Evolutionary conservation across 2,329 filamentous ascomycete species (phyloP).

Genomic region (Teratosphaeria zuluensis): DNA sequence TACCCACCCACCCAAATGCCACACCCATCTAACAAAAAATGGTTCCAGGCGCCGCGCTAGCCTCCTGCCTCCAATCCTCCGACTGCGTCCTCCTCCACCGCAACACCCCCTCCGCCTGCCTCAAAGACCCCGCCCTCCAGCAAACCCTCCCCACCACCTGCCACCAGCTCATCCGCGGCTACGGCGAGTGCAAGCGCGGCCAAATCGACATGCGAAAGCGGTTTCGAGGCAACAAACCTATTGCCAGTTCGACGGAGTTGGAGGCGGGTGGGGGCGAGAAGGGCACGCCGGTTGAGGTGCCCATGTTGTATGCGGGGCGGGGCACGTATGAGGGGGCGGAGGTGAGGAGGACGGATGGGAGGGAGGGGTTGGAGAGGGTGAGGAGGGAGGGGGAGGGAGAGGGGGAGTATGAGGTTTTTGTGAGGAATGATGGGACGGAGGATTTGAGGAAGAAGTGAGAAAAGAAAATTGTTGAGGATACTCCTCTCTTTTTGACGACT

Average conservation of each 20-base stretch:
- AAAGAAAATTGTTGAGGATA: too few relatives aligned
- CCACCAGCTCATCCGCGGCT: slow-evolving; percentile 85
- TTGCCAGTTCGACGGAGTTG: slow-evolving; percentile 56
- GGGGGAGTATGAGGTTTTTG: slow-evolving; percentile 22
- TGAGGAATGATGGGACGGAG: slow-evolving; percentile 31
- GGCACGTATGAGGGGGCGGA: slow-evolving; percentile 20
- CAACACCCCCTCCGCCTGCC: slow-evolving; percentile 76
- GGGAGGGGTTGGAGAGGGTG: slow-evolving; percentile 10
- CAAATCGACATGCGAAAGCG: slow-evolving; percentile 98
- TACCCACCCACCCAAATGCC: not conserved
- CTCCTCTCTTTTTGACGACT: not conserved
- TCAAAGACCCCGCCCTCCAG: slow-evolving; percentile 63
- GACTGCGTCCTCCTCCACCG: slow-evolving; percentile 94
- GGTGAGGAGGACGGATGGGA: slow-evolving; percentile 19
- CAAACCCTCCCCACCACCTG: slow-evolving; percentile 78
- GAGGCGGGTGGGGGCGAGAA: slow-evolving; percentile 39
- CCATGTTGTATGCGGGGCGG: slow-evolving; percentile 69
- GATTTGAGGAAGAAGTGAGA: slow-evolving; percentile 41
- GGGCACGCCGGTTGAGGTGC: slow-evolving; percentile 30
- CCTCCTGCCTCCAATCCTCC: slow-evolving; percentile 88
- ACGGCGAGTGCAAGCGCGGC: slow-evolving; percentile 89
- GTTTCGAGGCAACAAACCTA: slow-evolving; percentile 86
- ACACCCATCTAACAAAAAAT: not conserved
- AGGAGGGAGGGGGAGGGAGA: not conserved
- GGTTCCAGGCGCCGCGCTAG: slow-evolving; percentile 82